These are phyloP conservation scores for Bodo saltans DNA, from an alignment of 78 protist species.

Conservation along the genomic window DNA sequence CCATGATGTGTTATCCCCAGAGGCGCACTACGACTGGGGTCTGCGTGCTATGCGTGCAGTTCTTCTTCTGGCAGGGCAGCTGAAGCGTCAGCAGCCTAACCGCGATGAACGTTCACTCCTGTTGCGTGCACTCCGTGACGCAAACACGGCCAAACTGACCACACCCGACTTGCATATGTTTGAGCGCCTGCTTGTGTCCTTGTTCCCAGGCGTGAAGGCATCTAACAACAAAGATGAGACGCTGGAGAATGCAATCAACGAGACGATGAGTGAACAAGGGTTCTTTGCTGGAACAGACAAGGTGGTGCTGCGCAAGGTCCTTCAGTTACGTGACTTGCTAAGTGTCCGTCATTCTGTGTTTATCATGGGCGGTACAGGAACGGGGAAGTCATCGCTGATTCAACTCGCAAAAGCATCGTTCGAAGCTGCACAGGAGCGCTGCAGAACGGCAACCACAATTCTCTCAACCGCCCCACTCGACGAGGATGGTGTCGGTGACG, in stretches of 20 bases:
- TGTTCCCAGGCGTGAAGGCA: constrained; percentile 55
- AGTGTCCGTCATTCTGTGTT: constrained; percentile 72
- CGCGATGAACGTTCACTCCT: constrained; percentile 57
- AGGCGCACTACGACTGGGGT: constrained; percentile 88
- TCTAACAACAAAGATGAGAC: constrained; percentile 44
- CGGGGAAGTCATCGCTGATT: constrained; percentile 59
- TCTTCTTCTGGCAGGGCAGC: constrained; percentile 75
- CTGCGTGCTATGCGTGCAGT: constrained; percentile 87
- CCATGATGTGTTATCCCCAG: constrained; percentile 70
- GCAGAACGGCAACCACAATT: constrained; percentile 27
- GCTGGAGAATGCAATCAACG: constrained; percentile 35
- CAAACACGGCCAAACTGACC: constrained; percentile 67
- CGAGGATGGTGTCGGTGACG: no score
- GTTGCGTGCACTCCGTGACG: constrained; percentile 82
- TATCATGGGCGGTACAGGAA: constrained; percentile 67
- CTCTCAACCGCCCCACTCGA: no score
- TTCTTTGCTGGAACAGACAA: constrained; percentile 55
- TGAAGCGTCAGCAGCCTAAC: constrained; percentile 67
- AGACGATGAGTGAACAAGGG: not conserved
- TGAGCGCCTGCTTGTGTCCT: constrained; percentile 59
- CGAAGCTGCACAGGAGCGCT: not conserved
- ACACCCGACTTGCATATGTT: constrained; percentile 62
- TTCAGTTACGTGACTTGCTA: constrained; percentile 64
- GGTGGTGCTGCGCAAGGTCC: constrained; percentile 56
- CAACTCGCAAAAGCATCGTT: constrained; percentile 33